Evolutionary conservation across 2,329 filamentous ascomycete genomes (phyloP).

Genomic region (Fusarium lyarnte): DNA sequence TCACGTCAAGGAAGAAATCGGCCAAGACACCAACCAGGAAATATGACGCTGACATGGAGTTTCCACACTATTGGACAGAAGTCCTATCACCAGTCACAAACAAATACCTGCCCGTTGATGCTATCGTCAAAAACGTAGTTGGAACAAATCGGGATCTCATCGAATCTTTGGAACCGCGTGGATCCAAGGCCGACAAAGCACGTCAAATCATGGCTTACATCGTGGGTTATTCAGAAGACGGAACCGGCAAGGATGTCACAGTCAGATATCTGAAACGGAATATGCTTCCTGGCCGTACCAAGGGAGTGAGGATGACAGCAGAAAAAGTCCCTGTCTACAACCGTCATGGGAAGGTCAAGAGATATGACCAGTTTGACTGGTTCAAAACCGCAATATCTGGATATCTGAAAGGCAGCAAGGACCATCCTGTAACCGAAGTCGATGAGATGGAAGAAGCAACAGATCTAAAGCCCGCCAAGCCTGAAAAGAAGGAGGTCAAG

Average conservation of each 20-base stretch:
- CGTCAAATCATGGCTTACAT: constrained; percentile 93
- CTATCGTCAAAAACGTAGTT: constrained; percentile 73
- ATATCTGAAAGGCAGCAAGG: constrained; percentile 65
- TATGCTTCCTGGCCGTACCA: constrained; percentile 87
- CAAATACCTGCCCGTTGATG: constrained; percentile 81
- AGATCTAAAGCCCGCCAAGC: constrained; percentile 77
- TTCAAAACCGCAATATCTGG: constrained; percentile 82
- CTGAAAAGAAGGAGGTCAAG: constrained; percentile 76
- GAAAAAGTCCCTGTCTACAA: constrained; percentile 87
- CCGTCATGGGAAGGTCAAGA: constrained; percentile 77
- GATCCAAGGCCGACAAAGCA: constrained; percentile 82
- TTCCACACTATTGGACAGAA: constrained; percentile 94
- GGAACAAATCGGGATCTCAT: constrained; percentile 78
- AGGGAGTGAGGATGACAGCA: constrained; percentile 79
- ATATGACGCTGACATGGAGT: constrained; percentile 81
- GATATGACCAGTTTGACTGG: constrained; percentile 86
- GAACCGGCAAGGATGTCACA: constrained; percentile 93
- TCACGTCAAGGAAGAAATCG: constrained; percentile 52
- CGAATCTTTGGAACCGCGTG: constrained; percentile 82
- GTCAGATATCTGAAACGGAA: constrained; percentile 87
- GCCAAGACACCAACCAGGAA: constrained; percentile 54
- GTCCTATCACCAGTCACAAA: constrained; percentile 83
- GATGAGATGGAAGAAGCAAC: constrained; percentile 83
- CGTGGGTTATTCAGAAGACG: constrained; percentile 82
- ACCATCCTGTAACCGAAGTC: constrained; percentile 69